phyloP scores from a whole-genome alignment of 176 grass and related monocot species.

The Otatea glauca region DNA sequence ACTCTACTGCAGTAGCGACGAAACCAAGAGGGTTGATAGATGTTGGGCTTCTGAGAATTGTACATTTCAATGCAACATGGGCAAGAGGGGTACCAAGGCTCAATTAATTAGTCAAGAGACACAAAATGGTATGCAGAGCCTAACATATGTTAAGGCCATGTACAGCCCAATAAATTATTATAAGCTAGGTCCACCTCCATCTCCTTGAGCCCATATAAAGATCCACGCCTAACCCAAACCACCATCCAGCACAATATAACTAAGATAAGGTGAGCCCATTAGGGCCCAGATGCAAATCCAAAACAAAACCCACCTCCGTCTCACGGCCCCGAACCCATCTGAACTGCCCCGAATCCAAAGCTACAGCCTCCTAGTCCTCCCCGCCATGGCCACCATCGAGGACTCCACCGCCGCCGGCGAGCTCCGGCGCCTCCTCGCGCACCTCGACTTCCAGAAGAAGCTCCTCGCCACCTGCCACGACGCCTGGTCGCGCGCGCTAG shows the following conservation, averaged over 20 bases:
- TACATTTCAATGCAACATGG: not conserved
- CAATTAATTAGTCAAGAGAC: not conserved
- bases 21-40: too few species aligned
- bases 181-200: not conserved
- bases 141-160: not conserved
- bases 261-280: not conserved
- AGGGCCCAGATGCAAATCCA: not conserved
- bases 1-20: too few species aligned
- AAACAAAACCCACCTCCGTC: slow-evolving; percentile 30
- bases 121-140: not conserved
- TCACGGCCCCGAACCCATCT: slow-evolving; percentile 22
- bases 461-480: slow-evolving; percentile 52
- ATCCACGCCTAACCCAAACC: not conserved
- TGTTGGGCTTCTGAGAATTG: too few species aligned
- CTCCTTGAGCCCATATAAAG: not conserved
- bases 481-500: slow-evolving; percentile 52
- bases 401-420: slow-evolving; percentile 45
- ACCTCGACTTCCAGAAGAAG: slow-evolving; percentile 65
- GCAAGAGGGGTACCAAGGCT: too few species aligned
- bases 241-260: too few species aligned
- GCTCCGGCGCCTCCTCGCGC: slow-evolving; percentile 49
- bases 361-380: not conserved
- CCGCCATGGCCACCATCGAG: slow-evolving; percentile 53
- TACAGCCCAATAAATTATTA: not conserved
- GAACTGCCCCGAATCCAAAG: not conserved